Conservation (phyloP, 2,329 filamentous ascomycete species). For the Aplosporella prunicola region DNA sequence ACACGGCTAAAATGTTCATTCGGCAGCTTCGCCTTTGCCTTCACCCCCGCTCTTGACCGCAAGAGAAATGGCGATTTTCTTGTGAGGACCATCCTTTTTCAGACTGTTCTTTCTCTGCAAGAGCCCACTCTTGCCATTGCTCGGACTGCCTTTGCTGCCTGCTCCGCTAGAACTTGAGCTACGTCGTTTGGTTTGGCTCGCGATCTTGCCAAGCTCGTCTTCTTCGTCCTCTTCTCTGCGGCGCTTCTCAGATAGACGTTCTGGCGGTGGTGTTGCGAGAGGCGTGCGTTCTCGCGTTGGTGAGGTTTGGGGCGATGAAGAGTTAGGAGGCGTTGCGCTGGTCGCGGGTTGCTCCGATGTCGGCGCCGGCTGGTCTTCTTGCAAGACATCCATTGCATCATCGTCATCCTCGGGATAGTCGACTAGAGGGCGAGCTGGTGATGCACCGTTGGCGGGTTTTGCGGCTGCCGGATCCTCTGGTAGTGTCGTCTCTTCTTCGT, state of each 20-base stretch:
- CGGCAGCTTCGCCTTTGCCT: neutral
- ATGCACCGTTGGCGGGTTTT: conserved; percentile 50
- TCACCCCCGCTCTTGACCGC: conserved; percentile 28
- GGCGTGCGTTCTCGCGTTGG: conserved; percentile 3
- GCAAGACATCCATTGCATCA: conserved; percentile 40
- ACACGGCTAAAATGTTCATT: too few relatives aligned
- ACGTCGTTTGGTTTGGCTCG: conserved; percentile 38
- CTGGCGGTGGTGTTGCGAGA: conserved; percentile 38
- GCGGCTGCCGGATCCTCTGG: conserved; percentile 16
- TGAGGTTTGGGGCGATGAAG: conserved; percentile 8
- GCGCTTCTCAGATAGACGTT: conserved; percentile 79
- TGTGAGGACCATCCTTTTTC: conserved; percentile 33
- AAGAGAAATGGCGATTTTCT: conserved; percentile 32
- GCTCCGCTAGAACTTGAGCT: conserved; percentile 29
- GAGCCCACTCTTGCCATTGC: conserved; percentile 18
- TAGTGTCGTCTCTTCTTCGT: conserved; percentile 54
- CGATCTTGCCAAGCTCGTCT: conserved; percentile 79
- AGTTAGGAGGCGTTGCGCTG: conserved; percentile 5
- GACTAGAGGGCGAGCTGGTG: conserved; percentile 60
- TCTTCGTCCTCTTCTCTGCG: conserved; percentile 89
- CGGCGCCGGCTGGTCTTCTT: conserved; percentile 19
- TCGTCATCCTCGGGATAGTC: conserved; percentile 92
- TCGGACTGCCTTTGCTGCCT: conserved; percentile 15
- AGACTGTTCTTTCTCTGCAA: conserved; percentile 35
- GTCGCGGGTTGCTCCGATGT: neutral